Evolutionary conservation across 805 yeast genomes (phyloP), one percentile per base, ranked within the genome.

Genomic region (Ogataea methanolica): DNA sequence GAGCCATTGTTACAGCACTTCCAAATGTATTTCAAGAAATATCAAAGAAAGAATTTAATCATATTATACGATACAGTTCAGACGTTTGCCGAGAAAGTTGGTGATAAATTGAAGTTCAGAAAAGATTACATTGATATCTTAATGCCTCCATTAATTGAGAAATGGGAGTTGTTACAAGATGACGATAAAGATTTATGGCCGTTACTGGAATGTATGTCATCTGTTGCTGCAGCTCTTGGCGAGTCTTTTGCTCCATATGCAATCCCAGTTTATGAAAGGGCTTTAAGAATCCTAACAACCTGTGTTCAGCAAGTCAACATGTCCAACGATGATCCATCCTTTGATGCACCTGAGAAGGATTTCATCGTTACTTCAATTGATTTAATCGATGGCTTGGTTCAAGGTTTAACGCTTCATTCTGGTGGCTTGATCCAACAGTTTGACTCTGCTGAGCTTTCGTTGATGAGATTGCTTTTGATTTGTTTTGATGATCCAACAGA

Each of bases 181-280:
- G 81, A 82, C 46, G 97, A 92, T 63, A 78, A 79, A 46, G 96
- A 83, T 57, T 67, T 92, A 54, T 89, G 97, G 92, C 95, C 97
- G 6, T 72, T 94, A 53, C 70, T 94, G 50, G 98, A 92, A 66
- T 91, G 98, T 67, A 77, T 94, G 79, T 88, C 97, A 5, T 80
- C 90, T 17, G 86, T 94, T 33, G 96, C 97, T 12, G 90, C 96
- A 1, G 78, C 90, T 2, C 69, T 91, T 50, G 95, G 96, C 21
- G 88, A 85, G 52, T 64, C 78, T 26, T 92, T 92, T 71, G 87
- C 90, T 6, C 96, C 95, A 6, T 89, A 82, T 71, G 97, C 98
- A 0, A 75, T 85, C 11, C 86, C 91, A 7, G 92, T 91, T 11
- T 94, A 88, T 62, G 78, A 78, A 58, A 74, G 98, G 55, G 88